Evolutionary conservation across 495 filamentous ascomycete genomes (phyloP).

Genomic region (Pseudoneurospora amorphoporcata): DNA sequence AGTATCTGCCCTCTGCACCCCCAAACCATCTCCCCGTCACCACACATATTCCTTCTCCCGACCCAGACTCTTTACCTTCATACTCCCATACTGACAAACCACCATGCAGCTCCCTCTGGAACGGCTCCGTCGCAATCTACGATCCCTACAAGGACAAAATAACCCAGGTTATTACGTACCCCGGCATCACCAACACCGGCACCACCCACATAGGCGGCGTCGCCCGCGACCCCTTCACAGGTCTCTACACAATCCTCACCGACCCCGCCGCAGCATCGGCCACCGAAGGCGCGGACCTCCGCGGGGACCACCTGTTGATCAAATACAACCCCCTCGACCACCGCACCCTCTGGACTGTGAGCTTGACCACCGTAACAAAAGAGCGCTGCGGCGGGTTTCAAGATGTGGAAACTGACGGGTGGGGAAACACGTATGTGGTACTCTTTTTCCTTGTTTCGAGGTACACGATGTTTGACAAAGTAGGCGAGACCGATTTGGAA

Average conservation of each 20-base stretch:
- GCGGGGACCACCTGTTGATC: slow-evolving; percentile 20
- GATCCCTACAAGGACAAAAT: slow-evolving; percentile 21
- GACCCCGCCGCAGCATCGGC: slow-evolving; percentile 18
- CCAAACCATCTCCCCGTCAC: background rate
- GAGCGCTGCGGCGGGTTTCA: slow-evolving; percentile 20
- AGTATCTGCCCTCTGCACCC: background rate
- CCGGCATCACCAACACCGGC: slow-evolving; percentile 16
- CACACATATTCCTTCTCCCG: background rate
- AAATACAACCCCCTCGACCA: slow-evolving; percentile 10
- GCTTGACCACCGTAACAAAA: slow-evolving; percentile 16
- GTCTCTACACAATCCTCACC: slow-evolving; percentile 22
- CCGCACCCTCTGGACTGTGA: slow-evolving; percentile 17
- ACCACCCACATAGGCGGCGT: slow-evolving; percentile 27
- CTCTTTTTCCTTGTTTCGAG: background rate
- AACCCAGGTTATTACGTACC: slow-evolving; percentile 14
- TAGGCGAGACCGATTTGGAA: too few species aligned
- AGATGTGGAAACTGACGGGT: slow-evolving; percentile 23
- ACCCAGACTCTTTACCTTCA: background rate
- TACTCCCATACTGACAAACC: background rate
- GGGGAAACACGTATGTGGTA: slow-evolving; percentile 25
- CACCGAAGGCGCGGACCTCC: slow-evolving; percentile 17
- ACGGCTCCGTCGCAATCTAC: slow-evolving; percentile 20
- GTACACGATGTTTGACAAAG: background rate
- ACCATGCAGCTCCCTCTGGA: slow-evolving; percentile 8
- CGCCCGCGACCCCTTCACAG: slow-evolving; percentile 21